Evolutionary conservation across 139 green algal species (phyloP).

Genomic region (Pseudopediastrum boryanum): DNA sequence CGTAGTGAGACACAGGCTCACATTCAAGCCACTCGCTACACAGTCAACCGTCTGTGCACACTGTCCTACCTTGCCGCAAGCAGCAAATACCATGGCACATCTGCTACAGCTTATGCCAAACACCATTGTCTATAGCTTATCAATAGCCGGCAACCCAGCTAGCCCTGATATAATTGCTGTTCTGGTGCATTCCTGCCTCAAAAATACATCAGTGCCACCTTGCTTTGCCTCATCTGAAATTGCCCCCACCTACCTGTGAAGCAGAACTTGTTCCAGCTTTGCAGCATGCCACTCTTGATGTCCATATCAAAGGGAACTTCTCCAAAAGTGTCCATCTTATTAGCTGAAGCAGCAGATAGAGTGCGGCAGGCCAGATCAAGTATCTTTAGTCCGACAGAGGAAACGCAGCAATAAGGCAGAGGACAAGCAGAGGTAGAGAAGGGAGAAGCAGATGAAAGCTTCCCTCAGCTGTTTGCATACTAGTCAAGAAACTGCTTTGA

Average conservation of each 20-base stretch:
- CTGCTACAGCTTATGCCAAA: no score
- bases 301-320: constrained; percentile 27
- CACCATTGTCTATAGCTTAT: no score
- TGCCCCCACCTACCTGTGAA: constrained; percentile 44
- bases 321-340: constrained; percentile 24
- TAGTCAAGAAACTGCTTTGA: no score
- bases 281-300: constrained; percentile 50
- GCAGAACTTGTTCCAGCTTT: constrained; percentile 67
- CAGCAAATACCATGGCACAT: no score
- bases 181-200: background rate
- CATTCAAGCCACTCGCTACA: no score
- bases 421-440: background rate
- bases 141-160: no score
- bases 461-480: background rate
- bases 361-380: background rate
- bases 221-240: background rate
- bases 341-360: background rate
- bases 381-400: background rate
- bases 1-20: no score
- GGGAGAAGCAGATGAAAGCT: background rate
- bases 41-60: no score
- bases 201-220: no score
- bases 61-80: no score
- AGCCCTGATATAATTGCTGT: constrained; percentile 11
- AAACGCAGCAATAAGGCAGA: background rate